Conservation (phyloP, 1,284 basidiomycete species). For the Xerocomus amazonicus region DNA sequence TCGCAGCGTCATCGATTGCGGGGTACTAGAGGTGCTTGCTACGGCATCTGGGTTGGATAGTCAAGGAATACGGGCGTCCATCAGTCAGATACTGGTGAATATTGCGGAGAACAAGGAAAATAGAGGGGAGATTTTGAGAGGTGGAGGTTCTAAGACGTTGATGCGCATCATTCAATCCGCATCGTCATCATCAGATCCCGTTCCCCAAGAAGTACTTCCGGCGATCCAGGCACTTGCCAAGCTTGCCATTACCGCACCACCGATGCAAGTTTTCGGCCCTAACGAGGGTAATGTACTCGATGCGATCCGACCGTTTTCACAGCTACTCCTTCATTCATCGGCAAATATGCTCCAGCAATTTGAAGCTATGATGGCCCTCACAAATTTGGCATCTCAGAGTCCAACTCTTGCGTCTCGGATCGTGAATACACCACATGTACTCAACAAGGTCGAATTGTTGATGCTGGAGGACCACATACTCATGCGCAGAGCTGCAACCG, state of each 20-base stretch:
- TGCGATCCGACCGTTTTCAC: conserved; percentile 72
- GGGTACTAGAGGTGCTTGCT: conserved; percentile 62
- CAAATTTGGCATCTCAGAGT: conserved; percentile 84
- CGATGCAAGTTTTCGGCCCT: conserved; percentile 86
- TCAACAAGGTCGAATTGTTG: conserved; percentile 73
- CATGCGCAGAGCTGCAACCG: conserved; percentile 82
- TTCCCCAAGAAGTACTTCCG: conserved; percentile 39
- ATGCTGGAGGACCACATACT: conserved; percentile 82
- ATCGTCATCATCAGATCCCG: conserved; percentile 26
- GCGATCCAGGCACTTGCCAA: conserved; percentile 90
- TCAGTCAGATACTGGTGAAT: conserved; percentile 61
- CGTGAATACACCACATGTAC: conserved; percentile 54
- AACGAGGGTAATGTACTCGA: conserved; percentile 74
- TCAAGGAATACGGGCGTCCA: conserved; percentile 46
- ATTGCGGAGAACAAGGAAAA: conserved; percentile 75
- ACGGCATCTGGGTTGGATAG: conserved; percentile 57
- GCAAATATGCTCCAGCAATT: conserved; percentile 82
- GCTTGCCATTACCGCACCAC: conserved; percentile 87
- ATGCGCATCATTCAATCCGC: conserved; percentile 56
- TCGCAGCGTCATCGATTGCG: conserved; percentile 53
- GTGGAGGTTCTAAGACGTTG: conserved; percentile 74
- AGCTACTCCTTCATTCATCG: conserved; percentile 64
- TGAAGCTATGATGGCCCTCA: conserved; percentile 92
- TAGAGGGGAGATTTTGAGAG: conserved; percentile 77
- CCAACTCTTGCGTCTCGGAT: conserved; percentile 64